Conservation (phyloP, 2,329 filamentous ascomycete species). For the Aspergillus floridensis region DNA sequence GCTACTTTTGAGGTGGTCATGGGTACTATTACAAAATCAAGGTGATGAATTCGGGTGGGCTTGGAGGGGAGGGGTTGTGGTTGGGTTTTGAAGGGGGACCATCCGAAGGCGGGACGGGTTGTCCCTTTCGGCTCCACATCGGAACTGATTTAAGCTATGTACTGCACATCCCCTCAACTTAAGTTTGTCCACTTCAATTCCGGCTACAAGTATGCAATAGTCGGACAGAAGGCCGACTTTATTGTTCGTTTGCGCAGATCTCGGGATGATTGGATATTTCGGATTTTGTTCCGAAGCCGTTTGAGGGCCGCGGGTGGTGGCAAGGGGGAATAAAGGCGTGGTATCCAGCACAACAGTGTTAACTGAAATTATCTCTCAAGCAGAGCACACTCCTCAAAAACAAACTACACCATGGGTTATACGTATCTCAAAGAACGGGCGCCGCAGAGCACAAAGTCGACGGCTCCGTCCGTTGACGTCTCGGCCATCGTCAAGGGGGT, state of each 20-base stretch:
- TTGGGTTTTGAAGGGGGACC: neutral
- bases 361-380: no score
- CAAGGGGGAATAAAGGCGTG: no score
- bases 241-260: no score
- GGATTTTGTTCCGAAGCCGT: no score
- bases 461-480: constrained; percentile 23
- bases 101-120: neutral
- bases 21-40: neutral
- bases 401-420: no score
- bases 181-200: neutral
- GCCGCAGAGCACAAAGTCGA: neutral
- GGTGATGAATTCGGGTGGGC: neutral
- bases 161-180: neutral
- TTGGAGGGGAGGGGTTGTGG: no score
- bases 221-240: neutral
- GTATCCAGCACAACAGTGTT: no score
- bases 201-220: neutral
- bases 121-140: neutral
- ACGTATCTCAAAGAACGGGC: constrained; percentile 5
- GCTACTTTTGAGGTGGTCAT: constrained; percentile 27
- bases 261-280: no score
- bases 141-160: neutral
- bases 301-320: no score
- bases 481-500: constrained; percentile 47
- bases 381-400: no score